These are phyloP conservation scores for Platanthera zijinensis DNA, from an alignment of 106 monocot genomes.

Conservation along the genomic window DNA sequence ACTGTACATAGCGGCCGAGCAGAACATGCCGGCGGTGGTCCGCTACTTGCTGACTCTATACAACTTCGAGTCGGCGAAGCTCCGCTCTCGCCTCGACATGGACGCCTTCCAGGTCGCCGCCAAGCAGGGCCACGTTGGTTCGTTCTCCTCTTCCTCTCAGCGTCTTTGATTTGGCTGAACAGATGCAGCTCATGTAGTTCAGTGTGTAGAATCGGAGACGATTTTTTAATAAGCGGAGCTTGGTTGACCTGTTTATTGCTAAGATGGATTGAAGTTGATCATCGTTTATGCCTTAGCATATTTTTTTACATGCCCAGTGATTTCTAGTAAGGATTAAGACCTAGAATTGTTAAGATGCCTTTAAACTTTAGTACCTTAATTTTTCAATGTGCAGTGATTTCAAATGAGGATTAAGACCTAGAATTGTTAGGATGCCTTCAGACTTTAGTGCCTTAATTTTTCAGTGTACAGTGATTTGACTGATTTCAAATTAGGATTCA, in stretches of 20 bases:
- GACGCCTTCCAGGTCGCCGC: conserved; percentile 87
- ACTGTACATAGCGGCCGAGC: conserved; percentile 78
- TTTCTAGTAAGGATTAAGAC: not conserved
- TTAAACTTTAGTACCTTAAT: too few species aligned
- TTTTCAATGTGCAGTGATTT: not conserved
- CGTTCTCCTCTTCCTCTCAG: conserved; percentile 1
- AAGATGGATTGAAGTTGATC: not conserved
- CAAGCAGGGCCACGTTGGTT: conserved; percentile 75
- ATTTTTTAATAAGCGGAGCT: too few species aligned
- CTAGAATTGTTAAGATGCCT: not conserved
- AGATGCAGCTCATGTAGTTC: too few species aligned
- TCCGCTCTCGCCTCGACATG: conserved; percentile 57
- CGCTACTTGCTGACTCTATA: conserved; percentile 42
- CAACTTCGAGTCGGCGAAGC: conserved; percentile 43
- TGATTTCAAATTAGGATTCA: too few species aligned
- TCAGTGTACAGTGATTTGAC: too few species aligned
- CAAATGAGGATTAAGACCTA: not conserved
- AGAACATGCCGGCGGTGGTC: conserved; percentile 50
- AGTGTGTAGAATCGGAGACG: too few species aligned
- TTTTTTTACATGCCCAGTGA: not conserved
- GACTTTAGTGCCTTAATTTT: too few species aligned
- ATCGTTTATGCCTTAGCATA: not conserved
- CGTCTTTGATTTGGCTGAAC: not conserved
- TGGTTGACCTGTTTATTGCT: not conserved
- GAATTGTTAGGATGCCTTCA: not conserved